Evolutionary conservation across 192 early-diverging fungal genomes (phyloP), one percentile per base, ranked within the genome.

Genomic region (Coemansia sp.): DNA sequence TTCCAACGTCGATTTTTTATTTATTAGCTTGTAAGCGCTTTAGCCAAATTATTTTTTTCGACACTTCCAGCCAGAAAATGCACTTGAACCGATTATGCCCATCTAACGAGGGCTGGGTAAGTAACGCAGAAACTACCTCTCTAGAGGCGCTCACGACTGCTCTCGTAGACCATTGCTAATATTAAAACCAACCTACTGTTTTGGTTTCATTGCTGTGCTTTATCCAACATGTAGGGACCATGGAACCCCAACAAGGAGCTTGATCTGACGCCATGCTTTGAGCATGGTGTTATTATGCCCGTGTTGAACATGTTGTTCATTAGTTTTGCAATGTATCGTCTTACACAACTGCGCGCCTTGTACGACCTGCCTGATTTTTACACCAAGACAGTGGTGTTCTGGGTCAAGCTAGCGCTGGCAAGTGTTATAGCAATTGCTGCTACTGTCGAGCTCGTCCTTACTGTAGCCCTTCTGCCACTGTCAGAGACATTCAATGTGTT

Each of bases 231-330:
- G 51, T 77, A 71, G 74, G 74, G 74, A 31, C 74, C 74, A 10
- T 71, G 68, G 74, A 77, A 69, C 36, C 6, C 44, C 6, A 10
- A 33, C 36, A 51, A 65, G 2, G 67, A 69, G 31, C 64, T 70
- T 10, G 74, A 76, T 24, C 60, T 76, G 57, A 76, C 74, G 2
- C 64, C 69, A 0, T 77, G 74, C 56, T 77, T 77, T 71, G 74
- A 77, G 74, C 62, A 44, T 29, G 69, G 74, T n/a, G 62, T 71
- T 11, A 3, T 64, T 4, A 4, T 51, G 21, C 69, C 74, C 0
- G 8, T 27, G 8, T 51, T 77, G 6, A 67, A 69, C 44, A 24
- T 27, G 11, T 4, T 77, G 24, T 71, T 77, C 36, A 14, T 77
- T 1, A 42, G 39, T 0, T 9, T 68, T 4, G 60, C 74, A 9